Evolutionary conservation across 345 rosid genomes (phyloP), one percentile per base, ranked within the genome.

Genomic region (Erysimum cheiranthoides): DNA sequence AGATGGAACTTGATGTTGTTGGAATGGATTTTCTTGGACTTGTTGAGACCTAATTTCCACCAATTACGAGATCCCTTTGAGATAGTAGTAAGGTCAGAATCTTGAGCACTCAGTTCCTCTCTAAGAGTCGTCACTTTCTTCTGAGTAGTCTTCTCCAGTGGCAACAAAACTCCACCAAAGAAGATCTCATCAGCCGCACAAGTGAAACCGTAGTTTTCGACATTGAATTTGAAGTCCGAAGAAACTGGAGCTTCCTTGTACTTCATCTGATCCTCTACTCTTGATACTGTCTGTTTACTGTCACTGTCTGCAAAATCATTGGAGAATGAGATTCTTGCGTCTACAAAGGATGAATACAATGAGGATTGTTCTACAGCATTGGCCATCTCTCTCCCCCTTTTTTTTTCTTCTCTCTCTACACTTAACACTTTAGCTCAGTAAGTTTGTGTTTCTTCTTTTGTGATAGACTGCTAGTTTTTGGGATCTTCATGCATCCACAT

Each of bases 321-420:
- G 74, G 98, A 93, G 78, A 93, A 93, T 40, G 98, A 93, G 85
- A 93, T 93, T 83, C 98, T 89, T 60, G 96, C 93, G 70, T 90
- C 89, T 80, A 85, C 77, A 10, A 82, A 74, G 28, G 84, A 69
- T 53, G 79, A 78, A 85, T 87, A 82, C 80, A 83, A 56, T 72
- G 77, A 74, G 7, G 38, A 43, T 69, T 76, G 58, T 43, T 90
- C 89, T 83, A 86, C 75, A 4, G 66, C 60, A 64, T 80, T 75
- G 54, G 81, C 81, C 74, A 79, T 78, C 6, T 65, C 65, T 63
- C 56, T 61, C 28, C 31, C 28, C 9, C 39, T 45, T 30, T 57
- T 21, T 58, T 45, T 1, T 42, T 11, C 31, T 3, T 63, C 27
- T 73, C 2, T 61, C 4, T 42, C 31, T 64, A 49, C 54, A 49